phyloP scores from a whole-genome alignment of 2,329 filamentous ascomycete genomes.

The Parafenestella ontariensis region DNA sequence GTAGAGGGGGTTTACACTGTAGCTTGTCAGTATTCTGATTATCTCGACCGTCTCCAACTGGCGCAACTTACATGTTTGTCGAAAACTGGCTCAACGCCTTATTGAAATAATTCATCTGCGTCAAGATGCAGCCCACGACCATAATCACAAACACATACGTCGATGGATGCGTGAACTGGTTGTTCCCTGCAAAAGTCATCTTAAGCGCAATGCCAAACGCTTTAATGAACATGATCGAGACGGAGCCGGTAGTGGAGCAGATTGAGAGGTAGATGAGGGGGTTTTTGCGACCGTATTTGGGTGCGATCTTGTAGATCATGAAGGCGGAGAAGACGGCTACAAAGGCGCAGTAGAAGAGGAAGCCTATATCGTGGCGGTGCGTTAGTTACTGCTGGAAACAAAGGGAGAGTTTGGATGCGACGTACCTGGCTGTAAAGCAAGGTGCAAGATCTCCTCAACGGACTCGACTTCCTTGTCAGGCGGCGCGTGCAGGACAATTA shows the following conservation, averaged over 20 bases:
- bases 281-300: constrained; percentile 90
- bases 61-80: constrained; percentile 82
- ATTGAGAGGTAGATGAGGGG: constrained; percentile 97
- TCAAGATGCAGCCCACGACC: constrained; percentile 90
- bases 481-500: constrained; percentile 96
- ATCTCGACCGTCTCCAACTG: background rate
- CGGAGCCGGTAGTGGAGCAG: constrained; percentile 94
- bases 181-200: constrained; percentile 89
- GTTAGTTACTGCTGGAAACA: constrained; percentile 17
- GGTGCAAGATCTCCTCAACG: constrained; percentile 88
- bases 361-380: constrained; percentile 64
- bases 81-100: constrained; percentile 97
- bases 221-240: constrained; percentile 99
- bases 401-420: constrained; percentile 23
- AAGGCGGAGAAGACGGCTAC: constrained; percentile 84
- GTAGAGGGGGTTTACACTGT: constrained; percentile 91
- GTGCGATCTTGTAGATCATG: constrained; percentile 97
- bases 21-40: constrained; percentile 10
- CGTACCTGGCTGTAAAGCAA: constrained; percentile 88
- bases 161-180: constrained; percentile 92
- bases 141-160: constrained; percentile 98
- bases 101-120: constrained; percentile 99
- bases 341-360: constrained; percentile 81
- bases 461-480: constrained; percentile 90
- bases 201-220: constrained; percentile 98